Conservation (phyloP, 306 rosid genomes). For the Prunus persica region Prunus_persica_NCBIv2 NC_034014.1:25811001-25811500, state of each 20-base stretch:
- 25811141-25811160: no score
- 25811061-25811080: neutral
- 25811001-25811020: no score
- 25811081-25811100: neutral
- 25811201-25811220: no score
- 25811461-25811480: conserved; percentile 33
- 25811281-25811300: no score
- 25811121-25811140: no score
- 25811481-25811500: conserved; percentile 19
- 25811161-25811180: no score
- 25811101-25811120: no score
- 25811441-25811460: conserved; percentile 26
- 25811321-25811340: neutral
- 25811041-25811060: neutral
- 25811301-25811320: neutral
- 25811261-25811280: no score
- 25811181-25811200: no score
- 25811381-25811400: neutral
- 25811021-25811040: neutral
- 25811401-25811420: neutral
- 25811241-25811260: no score
- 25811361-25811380: neutral
- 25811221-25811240: no score
- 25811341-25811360: neutral
- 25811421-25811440: neutral